phyloP scores from a whole-genome alignment of 2,329 filamentous ascomycete genomes.

The Fusarium domesticum region DNA sequence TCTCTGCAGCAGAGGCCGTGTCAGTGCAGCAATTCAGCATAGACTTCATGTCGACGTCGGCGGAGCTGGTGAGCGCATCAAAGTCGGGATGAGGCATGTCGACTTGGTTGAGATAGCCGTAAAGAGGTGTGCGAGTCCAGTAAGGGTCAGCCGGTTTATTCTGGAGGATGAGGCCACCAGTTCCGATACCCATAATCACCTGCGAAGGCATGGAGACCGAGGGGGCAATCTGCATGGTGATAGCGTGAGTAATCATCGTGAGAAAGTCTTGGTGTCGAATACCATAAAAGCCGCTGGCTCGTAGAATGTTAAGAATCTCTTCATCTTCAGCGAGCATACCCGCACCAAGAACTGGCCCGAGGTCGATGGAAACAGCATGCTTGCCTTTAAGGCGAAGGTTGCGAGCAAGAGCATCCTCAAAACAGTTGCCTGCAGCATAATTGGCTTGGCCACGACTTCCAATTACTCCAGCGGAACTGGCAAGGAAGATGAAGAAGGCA shows the following conservation, averaged over 20 bases:
- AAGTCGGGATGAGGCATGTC: constrained; percentile 41
- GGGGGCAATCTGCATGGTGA: constrained; percentile 36
- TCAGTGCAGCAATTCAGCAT: constrained; percentile 33
- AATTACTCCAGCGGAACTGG: constrained; percentile 53
- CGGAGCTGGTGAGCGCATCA: constrained; percentile 12
- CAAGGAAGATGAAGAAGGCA: constrained; percentile 50
- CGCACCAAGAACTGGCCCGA: constrained; percentile 51
- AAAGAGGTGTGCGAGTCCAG: constrained; percentile 51
- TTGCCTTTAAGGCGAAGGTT: constrained; percentile 32
- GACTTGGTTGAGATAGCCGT: constrained; percentile 46
- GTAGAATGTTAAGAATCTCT: constrained; percentile 45
- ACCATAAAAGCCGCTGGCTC: constrained; percentile 52
- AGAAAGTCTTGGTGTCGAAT: constrained; percentile 50
- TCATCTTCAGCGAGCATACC: constrained; percentile 54
- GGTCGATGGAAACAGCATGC: constrained; percentile 46
- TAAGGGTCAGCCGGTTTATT: constrained; percentile 53
- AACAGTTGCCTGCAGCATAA: constrained; percentile 55
- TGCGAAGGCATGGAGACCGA: constrained; percentile 41
- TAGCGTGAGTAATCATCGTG: constrained; percentile 45
- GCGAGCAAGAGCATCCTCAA: constrained; percentile 47
- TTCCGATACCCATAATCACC: constrained; percentile 52
- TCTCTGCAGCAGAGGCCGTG: constrained; percentile 29
- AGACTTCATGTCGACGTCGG: constrained; percentile 30
- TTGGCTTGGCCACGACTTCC: constrained; percentile 58
- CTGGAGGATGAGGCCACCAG: constrained; percentile 51